Evolutionary conservation across 2,329 filamentous ascomycete species (phyloP), one percentile per base, ranked within the genome.

Genomic region (Pseudophaeomoniella oleicola): DNA sequence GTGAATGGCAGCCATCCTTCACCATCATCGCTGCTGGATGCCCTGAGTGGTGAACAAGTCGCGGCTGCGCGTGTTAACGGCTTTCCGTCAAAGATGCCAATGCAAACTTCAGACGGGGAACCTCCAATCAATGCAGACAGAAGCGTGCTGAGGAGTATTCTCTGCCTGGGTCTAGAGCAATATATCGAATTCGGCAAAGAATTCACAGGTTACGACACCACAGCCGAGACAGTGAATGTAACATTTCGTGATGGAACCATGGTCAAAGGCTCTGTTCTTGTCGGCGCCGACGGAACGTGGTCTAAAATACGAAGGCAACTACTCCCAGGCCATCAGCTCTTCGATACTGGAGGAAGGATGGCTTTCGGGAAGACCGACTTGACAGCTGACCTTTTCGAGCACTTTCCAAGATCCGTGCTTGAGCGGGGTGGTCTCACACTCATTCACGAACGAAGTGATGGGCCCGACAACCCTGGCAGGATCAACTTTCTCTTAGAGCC

Each of bases 321-420:
- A 13, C 39, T 62, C 2, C 62, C 61, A 1, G 36, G 50, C 1
- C 50, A 53, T 22, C 40, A 47, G 14, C 39, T 51, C 3, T 34
- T 64, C 3, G 61, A 66, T 40, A 59, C 59, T 0, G 49, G 53
- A 5, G 51, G 52, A 12, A 46, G 56, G 9, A 53, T 54, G 16
- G 50, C 64, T 9, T 65, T 58, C 36, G 60, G 60, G 14, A 62
- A 60, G 41, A 62, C 59, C 1, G 46, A 49, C 3, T 32, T 48
- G 3, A 43, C 43, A 3, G 29, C 35, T 0, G 38, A 42, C 3
- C 38, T 46, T 4, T 22, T 46, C n/a, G 18, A 22, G 2, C 35
- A 37, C 6, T 22, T 46, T 13, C 38, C 39, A 4, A 30, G 35
- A 2, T 40, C 34, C 34, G n/a, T 40, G 17, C 34, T 36, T 30